Base-by-base conservation (phyloP, 2,329 filamentous ascomycete species). In the Hymenoscyphus repandus region DNA sequence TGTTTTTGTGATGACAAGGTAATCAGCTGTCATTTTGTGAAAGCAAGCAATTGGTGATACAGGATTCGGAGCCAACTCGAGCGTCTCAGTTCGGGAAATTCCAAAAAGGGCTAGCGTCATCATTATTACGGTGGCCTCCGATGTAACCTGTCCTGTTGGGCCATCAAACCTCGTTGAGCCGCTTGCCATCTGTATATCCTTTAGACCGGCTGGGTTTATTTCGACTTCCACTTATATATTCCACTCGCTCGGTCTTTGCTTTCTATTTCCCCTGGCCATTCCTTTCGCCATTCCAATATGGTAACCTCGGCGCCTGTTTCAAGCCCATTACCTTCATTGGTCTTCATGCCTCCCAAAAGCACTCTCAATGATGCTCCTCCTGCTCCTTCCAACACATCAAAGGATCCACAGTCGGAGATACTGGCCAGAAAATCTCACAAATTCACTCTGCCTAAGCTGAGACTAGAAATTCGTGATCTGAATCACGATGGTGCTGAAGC, bases 401-500 rank as follows among this genome's bases (percentile, higher is more conserved):
- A 40, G 5, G 38, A 20, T 11, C 13, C 18, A 46, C 9, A 20
- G 12, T n/a, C 38, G 45, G 15, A 38, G 27, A 3, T 31, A 38
- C 32, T 32, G 51, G 3, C 43, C 51, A 2, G 52, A 57, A 33
- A 20, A 32, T 36, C 22, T n/a, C 46, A 47, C 22, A 32, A 53
- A 39, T 76, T 77, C 59, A 56, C 68, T 3, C 64, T 75, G 38
- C 80, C 80, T 36, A 80, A 76, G 59, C 73, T 86, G 44, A 78
- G 80, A 15, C 73, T 85, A 44, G 74, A 82, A 62, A 68, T 83
- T 57, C 74, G 76, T 44, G 79, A 85, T 61, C 70, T 85, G 52
- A 63, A 66, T 47, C 78, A 83, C 68, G 68, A 77, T 1, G 88
- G 86, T 50, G 71, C 85, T 5, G 66, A 72, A 31, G 71, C 80